phyloP scores from a whole-genome alignment of 1,139 yeast species.

The Nakaseomyces bracarensis region DNA sequence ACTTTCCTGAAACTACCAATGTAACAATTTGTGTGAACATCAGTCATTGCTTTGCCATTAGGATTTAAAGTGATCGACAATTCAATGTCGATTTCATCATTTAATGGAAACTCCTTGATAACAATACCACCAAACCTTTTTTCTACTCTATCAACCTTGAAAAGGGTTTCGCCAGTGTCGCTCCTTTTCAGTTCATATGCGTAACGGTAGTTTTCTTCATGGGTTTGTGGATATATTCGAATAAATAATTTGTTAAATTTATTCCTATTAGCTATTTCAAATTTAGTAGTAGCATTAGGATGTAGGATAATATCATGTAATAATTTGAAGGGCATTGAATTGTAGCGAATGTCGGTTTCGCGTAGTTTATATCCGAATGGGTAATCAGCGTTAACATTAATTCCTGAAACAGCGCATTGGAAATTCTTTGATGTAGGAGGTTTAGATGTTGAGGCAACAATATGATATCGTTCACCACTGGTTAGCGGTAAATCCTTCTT shows the following conservation, averaged over 20 bases:
- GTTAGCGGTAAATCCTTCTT: conserved; percentile 34
- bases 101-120: conserved; percentile 1
- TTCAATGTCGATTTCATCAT: neutral
- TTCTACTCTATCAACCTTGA: neutral
- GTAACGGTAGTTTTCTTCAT: neutral
- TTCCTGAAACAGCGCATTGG: conserved; percentile 3
- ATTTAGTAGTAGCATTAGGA: neutral
- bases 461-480: conserved; percentile 32
- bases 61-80: neutral
- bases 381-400: conserved; percentile 1
- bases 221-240: conserved; percentile 1
- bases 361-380: conserved; percentile 1
- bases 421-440: conserved; percentile 15
- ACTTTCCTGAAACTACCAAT: neutral
- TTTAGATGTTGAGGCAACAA: conserved; percentile 30
- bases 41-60: neutral
- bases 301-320: neutral
- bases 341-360: conserved; percentile 1
- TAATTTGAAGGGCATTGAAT: conserved; percentile 1
- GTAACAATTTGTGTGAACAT: neutral
- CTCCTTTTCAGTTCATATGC: neutral
- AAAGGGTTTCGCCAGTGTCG: neutral
- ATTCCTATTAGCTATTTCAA: neutral
- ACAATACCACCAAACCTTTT: conserved; percentile 4
- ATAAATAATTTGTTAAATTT: conserved; percentile 1